phyloP scores from a whole-genome alignment of 371 early-diverging fungal species.

The Modicella reniformis region DNA sequence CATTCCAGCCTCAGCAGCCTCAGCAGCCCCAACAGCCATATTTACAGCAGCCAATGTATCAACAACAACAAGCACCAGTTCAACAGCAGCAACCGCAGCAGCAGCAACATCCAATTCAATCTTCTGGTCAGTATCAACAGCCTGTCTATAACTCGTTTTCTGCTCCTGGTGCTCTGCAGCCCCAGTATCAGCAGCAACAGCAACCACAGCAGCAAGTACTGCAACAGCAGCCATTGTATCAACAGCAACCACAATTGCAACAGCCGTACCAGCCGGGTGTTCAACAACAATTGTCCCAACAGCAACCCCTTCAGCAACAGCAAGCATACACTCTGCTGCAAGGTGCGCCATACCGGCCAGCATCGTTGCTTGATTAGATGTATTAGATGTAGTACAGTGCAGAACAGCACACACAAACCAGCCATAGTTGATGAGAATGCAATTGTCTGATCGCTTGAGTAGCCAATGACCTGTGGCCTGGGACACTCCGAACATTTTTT shows the following conservation, averaged over 20 bases:
- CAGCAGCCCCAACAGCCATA: slow-evolving; percentile 18
- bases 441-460: slow-evolving; percentile 19
- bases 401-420: no score
- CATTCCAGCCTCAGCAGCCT: slow-evolving; percentile 18
- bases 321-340: slow-evolving; percentile 36
- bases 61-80: slow-evolving; percentile 27
- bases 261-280: slow-evolving; percentile 10
- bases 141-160: slow-evolving; percentile 6
- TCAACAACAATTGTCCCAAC: slow-evolving; percentile 29
- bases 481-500: not conserved
- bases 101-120: slow-evolving; percentile 5
- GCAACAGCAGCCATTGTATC: slow-evolving; percentile 29
- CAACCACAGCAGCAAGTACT: slow-evolving; percentile 17
- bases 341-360: slow-evolving; percentile 23
- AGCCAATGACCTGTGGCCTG: slow-evolving; percentile 21
- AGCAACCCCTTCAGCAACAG: slow-evolving; percentile 22
- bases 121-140: slow-evolving; percentile 3
- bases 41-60: slow-evolving; percentile 31
- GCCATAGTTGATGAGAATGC: not conserved
- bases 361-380: slow-evolving; percentile 46
- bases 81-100: slow-evolving; percentile 24
- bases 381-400: no score
- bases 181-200: slow-evolving; percentile 23
- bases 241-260: slow-evolving; percentile 27
- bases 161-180: not conserved